These are phyloP conservation scores for Hanseniaspora hatyaiensis DNA, from an alignment of 805 yeast genomes.

Conservation along the genomic window DNA sequence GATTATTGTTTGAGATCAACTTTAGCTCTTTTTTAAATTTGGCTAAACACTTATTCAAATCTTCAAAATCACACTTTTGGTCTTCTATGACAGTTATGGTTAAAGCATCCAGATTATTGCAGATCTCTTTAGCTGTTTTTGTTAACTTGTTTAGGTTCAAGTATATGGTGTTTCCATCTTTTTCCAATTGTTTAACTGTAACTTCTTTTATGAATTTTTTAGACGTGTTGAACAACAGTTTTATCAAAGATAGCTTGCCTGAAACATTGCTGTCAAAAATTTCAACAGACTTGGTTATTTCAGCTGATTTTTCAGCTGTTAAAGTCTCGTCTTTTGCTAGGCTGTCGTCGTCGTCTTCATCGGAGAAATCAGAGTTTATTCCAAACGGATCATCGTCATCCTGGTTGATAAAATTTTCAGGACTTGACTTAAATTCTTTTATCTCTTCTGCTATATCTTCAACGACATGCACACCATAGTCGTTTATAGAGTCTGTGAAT, in stretches of 20 bases:
- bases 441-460: slow-evolving; percentile 14
- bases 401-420: slow-evolving; percentile 43
- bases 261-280: slow-evolving; percentile 40
- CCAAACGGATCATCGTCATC: slow-evolving; percentile 42
- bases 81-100: slow-evolving; percentile 9
- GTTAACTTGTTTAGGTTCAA: slow-evolving; percentile 2
- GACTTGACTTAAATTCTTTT: slow-evolving; percentile 55
- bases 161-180: slow-evolving; percentile 7
- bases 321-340: slow-evolving; percentile 25
- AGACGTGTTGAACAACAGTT: slow-evolving; percentile 34
- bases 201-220: slow-evolving; percentile 11
- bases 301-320: slow-evolving; percentile 28
- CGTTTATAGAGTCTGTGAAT: background rate
- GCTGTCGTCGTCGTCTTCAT: slow-evolving; percentile 20
- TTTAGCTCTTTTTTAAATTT: slow-evolving; percentile 1
- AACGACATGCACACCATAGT: slow-evolving; percentile 2
- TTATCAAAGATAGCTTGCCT: slow-evolving; percentile 37
- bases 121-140: background rate
- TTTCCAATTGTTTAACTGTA: slow-evolving; percentile 3
- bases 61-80: slow-evolving; percentile 1
- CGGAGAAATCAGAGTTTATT: slow-evolving; percentile 27
- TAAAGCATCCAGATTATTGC: background rate
- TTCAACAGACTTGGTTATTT: slow-evolving; percentile 26
- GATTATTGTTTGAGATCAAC: slow-evolving; percentile 4
- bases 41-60: background rate